A percentile compares a stretch with the other conserved stretches of the same genome.
Conservation (phyloP, 176 grass and related monocot species). For the Zea mays region DNA sequence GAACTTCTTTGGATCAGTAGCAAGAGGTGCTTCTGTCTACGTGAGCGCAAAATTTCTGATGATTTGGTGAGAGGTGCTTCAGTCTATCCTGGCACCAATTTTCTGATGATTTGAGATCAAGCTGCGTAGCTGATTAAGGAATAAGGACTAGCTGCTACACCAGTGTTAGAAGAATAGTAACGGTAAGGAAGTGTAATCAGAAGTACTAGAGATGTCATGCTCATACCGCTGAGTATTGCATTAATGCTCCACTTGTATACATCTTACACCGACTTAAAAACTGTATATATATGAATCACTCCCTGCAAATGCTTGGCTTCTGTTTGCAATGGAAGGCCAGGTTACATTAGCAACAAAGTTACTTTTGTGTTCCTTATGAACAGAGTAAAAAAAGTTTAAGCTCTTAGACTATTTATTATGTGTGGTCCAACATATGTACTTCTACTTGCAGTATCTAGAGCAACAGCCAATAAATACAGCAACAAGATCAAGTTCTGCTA, state of each 20-base stretch:
- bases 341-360: neutral
- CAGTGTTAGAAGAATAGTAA: neutral
- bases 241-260: neutral
- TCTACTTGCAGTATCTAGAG: neutral
- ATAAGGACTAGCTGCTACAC: neutral
- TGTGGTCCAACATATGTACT: neutral
- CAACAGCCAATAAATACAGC: neutral
- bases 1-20: neutral
- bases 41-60: neutral
- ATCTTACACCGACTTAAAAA: neutral
- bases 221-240: neutral
- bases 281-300: neutral
- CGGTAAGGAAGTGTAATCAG: neutral
- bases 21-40: neutral
- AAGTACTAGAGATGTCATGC: neutral
- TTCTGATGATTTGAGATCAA: slow-evolving; percentile 7
- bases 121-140: slow-evolving; percentile 1
- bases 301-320: slow-evolving; percentile 13
- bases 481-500: neutral
- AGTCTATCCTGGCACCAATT: neutral
- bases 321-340: neutral
- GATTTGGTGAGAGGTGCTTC: neutral
- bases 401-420: neutral
- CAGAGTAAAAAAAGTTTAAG: neutral
- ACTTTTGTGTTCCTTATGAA: neutral